Percentiles rank a stretch among this genome's conserved stretches.
Evolutionary conservation across 441 rosid species (phyloP).

Genomic region (Mallotus repandus): DNA sequence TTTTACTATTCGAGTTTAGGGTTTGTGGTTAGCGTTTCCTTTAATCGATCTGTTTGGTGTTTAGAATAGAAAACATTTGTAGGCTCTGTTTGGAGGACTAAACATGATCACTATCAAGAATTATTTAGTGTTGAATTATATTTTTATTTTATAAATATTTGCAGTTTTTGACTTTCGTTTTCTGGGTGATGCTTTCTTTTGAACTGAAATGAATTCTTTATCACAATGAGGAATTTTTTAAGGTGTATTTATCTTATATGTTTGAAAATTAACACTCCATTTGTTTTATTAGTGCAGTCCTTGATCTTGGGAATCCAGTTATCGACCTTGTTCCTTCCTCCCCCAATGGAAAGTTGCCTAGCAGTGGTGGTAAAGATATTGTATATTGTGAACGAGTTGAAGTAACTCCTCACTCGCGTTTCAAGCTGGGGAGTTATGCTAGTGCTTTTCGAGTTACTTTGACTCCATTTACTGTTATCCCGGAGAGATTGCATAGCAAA

Average conservation of each 20-base stretch:
- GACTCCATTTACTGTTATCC: conserved; percentile 48
- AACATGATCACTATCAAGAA: too few species aligned
- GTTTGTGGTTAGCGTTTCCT: too few species aligned
- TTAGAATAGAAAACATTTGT: too few species aligned
- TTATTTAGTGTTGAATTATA: background rate
- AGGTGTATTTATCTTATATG: background rate
- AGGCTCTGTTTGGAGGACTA: too few species aligned
- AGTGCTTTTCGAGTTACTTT: conserved; percentile 50
- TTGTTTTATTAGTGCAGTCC: conserved; percentile 36
- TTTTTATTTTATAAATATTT: background rate
- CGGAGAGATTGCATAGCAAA: conserved; percentile 56
- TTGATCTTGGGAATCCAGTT: conserved; percentile 52
- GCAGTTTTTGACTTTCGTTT: background rate
- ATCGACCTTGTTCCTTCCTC: conserved; percentile 43
- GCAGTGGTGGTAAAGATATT: conserved; percentile 33
- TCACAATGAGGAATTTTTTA: too few species aligned
- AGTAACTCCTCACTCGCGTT: conserved; percentile 69
- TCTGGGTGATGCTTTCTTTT: too few species aligned
- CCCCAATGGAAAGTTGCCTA: conserved; percentile 23
- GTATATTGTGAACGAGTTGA: conserved; percentile 69
- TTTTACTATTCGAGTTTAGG: too few species aligned
- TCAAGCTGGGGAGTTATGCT: conserved; percentile 60
- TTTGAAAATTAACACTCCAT: conserved; percentile 15
- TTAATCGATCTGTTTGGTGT: too few species aligned
- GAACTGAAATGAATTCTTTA: too few species aligned